Evolutionary conservation across 192 early-diverging fungal genomes (phyloP), one percentile per base, ranked within the genome.

Genomic region (Haplosporangium gracile): DNA sequence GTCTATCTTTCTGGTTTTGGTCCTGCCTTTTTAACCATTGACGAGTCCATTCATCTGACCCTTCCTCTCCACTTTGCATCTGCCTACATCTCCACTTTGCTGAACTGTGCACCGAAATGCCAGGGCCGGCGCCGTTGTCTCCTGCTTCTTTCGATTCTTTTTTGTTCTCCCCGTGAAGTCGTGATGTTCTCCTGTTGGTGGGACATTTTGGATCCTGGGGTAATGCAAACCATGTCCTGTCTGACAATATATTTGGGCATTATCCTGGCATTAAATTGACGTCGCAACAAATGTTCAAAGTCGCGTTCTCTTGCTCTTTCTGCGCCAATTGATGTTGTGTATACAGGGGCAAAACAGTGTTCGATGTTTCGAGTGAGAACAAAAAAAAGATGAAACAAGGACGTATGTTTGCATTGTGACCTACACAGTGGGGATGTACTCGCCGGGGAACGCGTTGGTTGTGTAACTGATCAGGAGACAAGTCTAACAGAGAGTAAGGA

Each of bases 391-490:
- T 13, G 65, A 29, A 32, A 38, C 42, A 9, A 77, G 15, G 26
- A 40, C 24, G 47, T 18, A 57, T 75, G 22, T 51, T 51, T 51
- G 15, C 2, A 20, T 51, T 51, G 15, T 51, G n/a, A 78, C 93
- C 91, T 96, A 98, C 96, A 99, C 98, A 73, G 98, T 99, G 70
- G 98, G 98, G 88, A 99, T 98, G 89, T 99, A 99, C 91, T 99
- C 98, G 79, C 98, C 98, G 26, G 98, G 98, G 90, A 99, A 99
- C 43, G 98, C 98, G 91, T 99, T 99, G 80, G 98, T 99, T 18
- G 98, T 99, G 92, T 99, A 99, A 89, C 92, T 94, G 90, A 99
- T 99, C 77, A 99, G 90, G 45, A 98, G 94, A 87, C 98, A 99
- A 49, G 98, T 99, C 90, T 99, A 65, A 57, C 24, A 57, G 22